Percentiles rank a stretch among this genome's conserved stretches.
phyloP scores from a whole-genome alignment of 441 rosid genomes.

The Mallotus japonicus region DNA sequence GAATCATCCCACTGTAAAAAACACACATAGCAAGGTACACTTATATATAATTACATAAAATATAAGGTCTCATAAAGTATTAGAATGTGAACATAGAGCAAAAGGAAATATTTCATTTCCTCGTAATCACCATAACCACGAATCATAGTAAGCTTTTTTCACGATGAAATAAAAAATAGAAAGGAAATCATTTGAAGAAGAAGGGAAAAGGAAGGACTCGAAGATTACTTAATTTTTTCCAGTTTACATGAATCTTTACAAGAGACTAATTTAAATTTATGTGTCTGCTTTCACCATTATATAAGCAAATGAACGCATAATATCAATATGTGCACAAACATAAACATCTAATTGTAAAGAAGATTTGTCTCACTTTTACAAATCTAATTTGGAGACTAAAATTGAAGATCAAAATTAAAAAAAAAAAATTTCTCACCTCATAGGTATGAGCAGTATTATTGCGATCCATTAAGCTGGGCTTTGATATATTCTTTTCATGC shows the following conservation, averaged over 20 bases:
- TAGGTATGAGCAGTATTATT: conserved; percentile 36
- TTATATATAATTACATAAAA: background rate
- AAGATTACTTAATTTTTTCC: background rate
- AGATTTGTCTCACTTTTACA: background rate
- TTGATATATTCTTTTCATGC: conserved; percentile 14
- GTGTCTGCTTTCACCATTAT: background rate
- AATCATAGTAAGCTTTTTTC: background rate
- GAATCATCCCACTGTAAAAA: conserved; percentile 43
- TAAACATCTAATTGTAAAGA: too few species aligned
- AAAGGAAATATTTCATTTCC: background rate
- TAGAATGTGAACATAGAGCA: background rate
- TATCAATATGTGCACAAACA: background rate
- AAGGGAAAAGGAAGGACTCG: background rate
- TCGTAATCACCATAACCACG: background rate
- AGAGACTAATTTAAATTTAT: background rate
- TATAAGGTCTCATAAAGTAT: background rate
- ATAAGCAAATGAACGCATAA: background rate
- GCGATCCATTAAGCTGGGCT: conserved; percentile 41
- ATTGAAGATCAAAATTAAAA: background rate
- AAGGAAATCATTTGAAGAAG: background rate
- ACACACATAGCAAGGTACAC: background rate
- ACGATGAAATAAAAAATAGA: background rate
- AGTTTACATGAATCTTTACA: background rate
- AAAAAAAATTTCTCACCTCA: conserved; percentile 33
- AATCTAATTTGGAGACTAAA: background rate